Evolutionary conservation across 2,329 filamentous ascomycete species (phyloP), one percentile per base, ranked within the genome.

Genomic region (Colletotrichum sansevieriae): DNA sequence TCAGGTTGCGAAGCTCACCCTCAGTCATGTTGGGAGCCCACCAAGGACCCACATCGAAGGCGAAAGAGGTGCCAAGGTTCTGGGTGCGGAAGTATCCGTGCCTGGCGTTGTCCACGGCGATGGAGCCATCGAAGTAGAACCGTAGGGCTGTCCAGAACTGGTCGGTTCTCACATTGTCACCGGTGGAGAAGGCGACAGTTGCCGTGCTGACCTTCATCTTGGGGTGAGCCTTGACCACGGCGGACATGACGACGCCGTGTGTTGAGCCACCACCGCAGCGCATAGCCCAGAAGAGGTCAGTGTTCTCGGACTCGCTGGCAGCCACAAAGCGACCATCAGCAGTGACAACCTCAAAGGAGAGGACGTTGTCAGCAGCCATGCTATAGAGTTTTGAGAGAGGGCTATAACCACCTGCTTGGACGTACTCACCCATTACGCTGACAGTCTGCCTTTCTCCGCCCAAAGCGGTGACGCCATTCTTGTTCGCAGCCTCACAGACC

Each of bases 261-360:
- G 80, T 82, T 69, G 76, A 78, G 18, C 78, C 78, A 25, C 83
- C 83, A 5, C 80, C 71, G 13, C 89, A 88, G 68, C 85, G 78
- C 68, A 90, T 80, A 0, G 90, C 90, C 89, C 89, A 92, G 76
- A 90, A 91, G 0, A 92, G 77, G 61, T 91, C 88, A 0, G 78
- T 66, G 67, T 90, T 82, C 39, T 85, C 78, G 13, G 83, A 82
- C 46, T 85, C 84, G 55, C 86, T 89, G 1, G 84, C 83, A 0
- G 78, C 82, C 2, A 89, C 52, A 10, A 87, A 79, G 12, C 83
- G 75, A 0, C 89, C 88, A 7, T 74, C 73, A 0, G 84, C 84
- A 1, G 85, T 87, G 1, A 91, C 84, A 1, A 90, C 78, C 44
- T 89, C 83, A 76, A 87, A 83, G 70, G 89, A 82, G 3, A 92